Evolutionary conservation across 2,329 filamentous ascomycete species (phyloP).

Genomic region (Hysterium pulicare): DNA sequence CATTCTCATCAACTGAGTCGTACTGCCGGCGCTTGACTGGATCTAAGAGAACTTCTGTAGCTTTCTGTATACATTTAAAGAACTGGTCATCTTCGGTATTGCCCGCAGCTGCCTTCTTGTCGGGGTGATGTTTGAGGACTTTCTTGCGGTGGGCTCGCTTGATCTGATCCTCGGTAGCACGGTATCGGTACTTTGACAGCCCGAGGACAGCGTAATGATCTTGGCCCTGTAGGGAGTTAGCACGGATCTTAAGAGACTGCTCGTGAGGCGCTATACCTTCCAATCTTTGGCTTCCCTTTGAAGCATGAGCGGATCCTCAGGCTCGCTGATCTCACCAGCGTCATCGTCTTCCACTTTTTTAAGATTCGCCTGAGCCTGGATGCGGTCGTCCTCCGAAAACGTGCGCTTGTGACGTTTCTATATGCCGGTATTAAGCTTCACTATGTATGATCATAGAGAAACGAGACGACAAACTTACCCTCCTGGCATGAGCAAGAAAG

Average conservation of each 20-base stretch:
- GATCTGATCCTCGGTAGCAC: constrained; percentile 95
- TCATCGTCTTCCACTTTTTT: constrained; percentile 95
- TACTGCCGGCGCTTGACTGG: constrained; percentile 90
- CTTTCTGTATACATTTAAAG: constrained; percentile 99
- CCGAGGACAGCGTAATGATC: constrained; percentile 98
- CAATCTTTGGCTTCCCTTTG: constrained; percentile 96
- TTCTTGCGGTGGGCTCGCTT: constrained; percentile 99
- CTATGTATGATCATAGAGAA: not conserved
- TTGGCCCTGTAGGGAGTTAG: constrained; percentile 61
- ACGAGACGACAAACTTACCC: constrained; percentile 52
- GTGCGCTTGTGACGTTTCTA: constrained; percentile 87
- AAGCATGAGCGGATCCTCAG: constrained; percentile 89
- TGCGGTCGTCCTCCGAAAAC: constrained; percentile 96
- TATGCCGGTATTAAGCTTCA: too few relatives aligned
- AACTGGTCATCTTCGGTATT: constrained; percentile 91
- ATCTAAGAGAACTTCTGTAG: constrained; percentile 88
- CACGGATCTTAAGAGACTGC: not conserved
- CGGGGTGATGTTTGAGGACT: constrained; percentile 97
- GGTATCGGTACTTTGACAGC: constrained; percentile 85
- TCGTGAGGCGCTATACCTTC: constrained; percentile 64
- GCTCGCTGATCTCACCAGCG: constrained; percentile 85
- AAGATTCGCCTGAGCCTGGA: constrained; percentile 89
- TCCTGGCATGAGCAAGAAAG: constrained; percentile 94
- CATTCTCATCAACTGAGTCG: constrained; percentile 92
- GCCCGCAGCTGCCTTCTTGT: constrained; percentile 94